Conservation (phyloP, 768 basidiomycete species). For the Porpolomopsis calyptriformis region DNA sequence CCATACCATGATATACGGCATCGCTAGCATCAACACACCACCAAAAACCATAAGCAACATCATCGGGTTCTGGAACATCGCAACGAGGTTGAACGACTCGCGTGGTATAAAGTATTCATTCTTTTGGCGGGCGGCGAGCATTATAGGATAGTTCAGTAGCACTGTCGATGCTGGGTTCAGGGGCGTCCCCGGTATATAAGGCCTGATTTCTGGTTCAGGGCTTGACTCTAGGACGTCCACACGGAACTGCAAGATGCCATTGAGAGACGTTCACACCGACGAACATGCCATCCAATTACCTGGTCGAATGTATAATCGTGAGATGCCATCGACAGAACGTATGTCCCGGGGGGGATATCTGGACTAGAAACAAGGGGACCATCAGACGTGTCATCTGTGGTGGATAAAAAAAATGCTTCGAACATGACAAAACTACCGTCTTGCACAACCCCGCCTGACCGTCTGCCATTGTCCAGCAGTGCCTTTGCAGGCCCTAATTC, state of each 20-base stretch:
- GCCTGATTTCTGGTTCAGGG: slow-evolving; percentile 37
- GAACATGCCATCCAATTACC: slow-evolving; percentile 27
- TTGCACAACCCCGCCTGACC: slow-evolving; percentile 40
- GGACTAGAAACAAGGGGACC: slow-evolving; percentile 32
- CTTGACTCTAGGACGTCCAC: slow-evolving; percentile 46
- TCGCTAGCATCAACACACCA: slow-evolving; percentile 55
- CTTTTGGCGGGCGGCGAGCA: slow-evolving; percentile 42
- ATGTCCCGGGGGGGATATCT: slow-evolving; percentile 57
- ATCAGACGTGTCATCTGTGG: neutral
- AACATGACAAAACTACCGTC: slow-evolving; percentile 64
- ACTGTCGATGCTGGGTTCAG: slow-evolving; percentile 46
- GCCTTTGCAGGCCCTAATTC: slow-evolving; percentile 49
- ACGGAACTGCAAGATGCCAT: slow-evolving; percentile 39
- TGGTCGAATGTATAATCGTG: slow-evolving; percentile 65
- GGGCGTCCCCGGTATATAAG: slow-evolving; percentile 61
- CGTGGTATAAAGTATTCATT: slow-evolving; percentile 56
- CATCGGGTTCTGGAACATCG: slow-evolving; percentile 79
- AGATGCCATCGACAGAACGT: slow-evolving; percentile 55
- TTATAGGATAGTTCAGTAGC: slow-evolving; percentile 51
- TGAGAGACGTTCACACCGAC: slow-evolving; percentile 1
- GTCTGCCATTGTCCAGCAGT: slow-evolving; percentile 47
- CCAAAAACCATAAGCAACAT: slow-evolving; percentile 66
- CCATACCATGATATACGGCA: slow-evolving; percentile 68
- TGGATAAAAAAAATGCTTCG: slow-evolving; percentile 14
- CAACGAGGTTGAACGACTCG: slow-evolving; percentile 63